Conservation (phyloP, 441 rosid species). For the Manihot esculenta region DNA sequence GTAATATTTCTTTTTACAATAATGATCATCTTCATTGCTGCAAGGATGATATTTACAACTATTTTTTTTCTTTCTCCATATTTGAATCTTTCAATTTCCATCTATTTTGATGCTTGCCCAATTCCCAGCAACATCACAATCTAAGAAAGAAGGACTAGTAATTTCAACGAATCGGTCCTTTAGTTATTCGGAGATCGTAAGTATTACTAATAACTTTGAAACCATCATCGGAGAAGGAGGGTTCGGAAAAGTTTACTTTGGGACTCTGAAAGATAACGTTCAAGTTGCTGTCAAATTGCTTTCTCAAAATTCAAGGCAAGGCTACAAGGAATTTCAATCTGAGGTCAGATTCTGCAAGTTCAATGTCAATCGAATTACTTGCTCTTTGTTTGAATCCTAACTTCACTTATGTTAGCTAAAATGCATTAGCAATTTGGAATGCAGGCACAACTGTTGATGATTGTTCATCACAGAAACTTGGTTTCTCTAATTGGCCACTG, state of each 20-base stretch:
- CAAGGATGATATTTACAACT: no score
- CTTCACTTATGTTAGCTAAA: neutral
- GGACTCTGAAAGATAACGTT: conserved; percentile 29
- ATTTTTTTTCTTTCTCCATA: no score
- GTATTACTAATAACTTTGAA: conserved; percentile 35
- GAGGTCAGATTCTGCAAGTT: conserved; percentile 28
- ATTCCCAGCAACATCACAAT: neutral
- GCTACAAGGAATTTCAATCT: conserved; percentile 47
- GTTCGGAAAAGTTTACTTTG: conserved; percentile 44
- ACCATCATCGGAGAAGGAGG: conserved; percentile 46
- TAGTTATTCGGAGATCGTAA: conserved; percentile 31
- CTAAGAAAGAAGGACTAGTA: neutral
- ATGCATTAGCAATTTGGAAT: neutral
- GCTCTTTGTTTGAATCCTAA: neutral
- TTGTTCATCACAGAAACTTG: conserved; percentile 16
- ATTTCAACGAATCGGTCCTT: conserved; percentile 30
- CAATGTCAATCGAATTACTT: neutral
- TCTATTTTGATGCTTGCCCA: neutral
- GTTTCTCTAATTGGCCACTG: conserved; percentile 20
- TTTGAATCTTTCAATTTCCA: no score
- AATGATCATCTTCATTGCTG: no score
- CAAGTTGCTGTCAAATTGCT: conserved; percentile 48
- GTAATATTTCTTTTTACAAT: neutral
- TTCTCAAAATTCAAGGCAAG: conserved; percentile 39
- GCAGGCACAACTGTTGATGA: conserved; percentile 14